Conservation (phyloP, 306 rosid species). For the Pterocarpus santalinus region DNA sequence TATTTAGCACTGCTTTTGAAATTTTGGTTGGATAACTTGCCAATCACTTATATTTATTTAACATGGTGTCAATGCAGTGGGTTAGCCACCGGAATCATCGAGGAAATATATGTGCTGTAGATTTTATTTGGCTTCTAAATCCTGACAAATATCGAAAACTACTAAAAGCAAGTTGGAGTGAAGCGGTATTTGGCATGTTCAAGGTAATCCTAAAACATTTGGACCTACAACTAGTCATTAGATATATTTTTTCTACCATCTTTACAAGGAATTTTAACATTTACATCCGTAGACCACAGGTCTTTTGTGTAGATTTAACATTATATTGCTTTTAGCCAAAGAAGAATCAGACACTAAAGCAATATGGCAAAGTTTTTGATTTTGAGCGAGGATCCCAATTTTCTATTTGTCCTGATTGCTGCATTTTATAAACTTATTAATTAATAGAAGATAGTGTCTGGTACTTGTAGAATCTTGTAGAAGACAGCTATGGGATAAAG, state of each 20-base stretch:
- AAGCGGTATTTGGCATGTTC: conserved; percentile 86
- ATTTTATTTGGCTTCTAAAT: conserved; percentile 92
- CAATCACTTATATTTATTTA: conserved; percentile 21
- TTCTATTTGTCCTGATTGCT: conserved; percentile 4
- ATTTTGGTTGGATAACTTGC: conserved; percentile 2
- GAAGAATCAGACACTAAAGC: neutral
- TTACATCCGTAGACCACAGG: neutral
- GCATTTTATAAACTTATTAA: neutral
- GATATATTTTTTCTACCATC: conserved; percentile 19
- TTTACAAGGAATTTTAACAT: conserved; percentile 14
- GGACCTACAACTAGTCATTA: neutral
- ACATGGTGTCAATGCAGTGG: conserved; percentile 71
- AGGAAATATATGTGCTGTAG: conserved; percentile 97
- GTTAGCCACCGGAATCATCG: conserved; percentile 96
- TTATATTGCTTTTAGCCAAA: conserved; percentile 3
- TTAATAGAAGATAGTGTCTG: neutral
- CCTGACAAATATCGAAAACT: conserved; percentile 77
- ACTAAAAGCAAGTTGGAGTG: conserved; percentile 81
- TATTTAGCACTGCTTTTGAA: conserved; percentile 14
- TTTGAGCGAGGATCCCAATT: neutral
- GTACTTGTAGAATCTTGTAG: neutral
- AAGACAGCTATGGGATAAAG: neutral
- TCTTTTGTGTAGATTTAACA: neutral
- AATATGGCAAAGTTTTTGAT: neutral
- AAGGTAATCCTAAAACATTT: conserved; percentile 58